These are phyloP conservation scores for Ophiostoma novo-ulmi DNA, from an alignment of 2,329 filamentous ascomycete genomes.

Conservation along the genomic window DNA sequence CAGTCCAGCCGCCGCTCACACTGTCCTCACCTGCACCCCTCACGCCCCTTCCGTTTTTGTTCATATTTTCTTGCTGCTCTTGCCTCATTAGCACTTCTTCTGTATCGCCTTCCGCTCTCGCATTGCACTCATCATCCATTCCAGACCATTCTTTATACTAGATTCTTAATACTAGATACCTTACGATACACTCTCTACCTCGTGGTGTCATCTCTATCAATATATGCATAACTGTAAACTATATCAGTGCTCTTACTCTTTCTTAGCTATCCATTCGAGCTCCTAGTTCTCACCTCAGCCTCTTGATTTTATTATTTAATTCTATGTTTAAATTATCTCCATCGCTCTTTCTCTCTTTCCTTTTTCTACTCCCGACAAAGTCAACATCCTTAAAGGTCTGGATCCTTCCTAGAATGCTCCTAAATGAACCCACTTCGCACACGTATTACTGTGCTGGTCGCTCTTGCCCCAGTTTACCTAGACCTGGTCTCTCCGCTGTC, in stretches of 20 bases:
- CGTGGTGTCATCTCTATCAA: neutral
- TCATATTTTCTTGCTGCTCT: neutral
- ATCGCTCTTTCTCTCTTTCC: neutral
- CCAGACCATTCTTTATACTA: neutral
- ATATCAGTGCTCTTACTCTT: too few species aligned
- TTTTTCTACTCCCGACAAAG: neutral
- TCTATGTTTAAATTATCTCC: neutral
- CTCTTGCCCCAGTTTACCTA: conserved; percentile 1
- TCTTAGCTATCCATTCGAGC: neutral
- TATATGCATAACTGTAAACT: neutral
- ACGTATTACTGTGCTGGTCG: conserved; percentile 11
- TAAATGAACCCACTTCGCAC: neutral
- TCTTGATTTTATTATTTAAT: neutral
- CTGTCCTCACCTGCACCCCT: neutral
- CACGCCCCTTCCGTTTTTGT: conserved; percentile 2
- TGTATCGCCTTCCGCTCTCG: neutral
- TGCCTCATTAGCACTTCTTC: neutral
- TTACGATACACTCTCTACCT: neutral
- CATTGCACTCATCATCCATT: neutral
- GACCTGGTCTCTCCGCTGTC: conserved; percentile 6
- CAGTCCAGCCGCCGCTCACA: neutral
- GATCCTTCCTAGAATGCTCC: conserved; percentile 1
- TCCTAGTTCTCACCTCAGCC: neutral
- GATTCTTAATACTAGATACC: neutral
- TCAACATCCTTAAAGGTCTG: neutral